A percentile compares a stretch with the other conserved stretches of the same genome.
These are phyloP conservation scores for Leccinum incarnatum DNA, from an alignment of 768 basidiomycete species.

Conservation along the genomic window DNA sequence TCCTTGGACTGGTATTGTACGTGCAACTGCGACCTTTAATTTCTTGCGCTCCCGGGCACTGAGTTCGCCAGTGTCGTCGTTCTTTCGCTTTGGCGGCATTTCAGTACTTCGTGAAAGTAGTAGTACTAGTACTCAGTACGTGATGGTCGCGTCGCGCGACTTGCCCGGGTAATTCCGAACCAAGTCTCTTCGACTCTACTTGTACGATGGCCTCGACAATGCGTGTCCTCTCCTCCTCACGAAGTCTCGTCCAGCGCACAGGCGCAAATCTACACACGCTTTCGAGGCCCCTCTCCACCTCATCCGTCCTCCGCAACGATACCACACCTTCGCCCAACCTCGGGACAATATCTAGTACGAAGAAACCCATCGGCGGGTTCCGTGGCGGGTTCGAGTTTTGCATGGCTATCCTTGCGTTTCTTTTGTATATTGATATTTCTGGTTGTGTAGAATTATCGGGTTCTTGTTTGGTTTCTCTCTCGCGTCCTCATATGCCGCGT, in stretches of 20 bases:
- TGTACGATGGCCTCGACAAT: conserved; percentile 37
- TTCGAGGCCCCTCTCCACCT: conserved; percentile 44
- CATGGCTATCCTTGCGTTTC: conserved; percentile 3
- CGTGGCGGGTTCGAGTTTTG: conserved; percentile 52
- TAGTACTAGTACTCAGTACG: neutral
- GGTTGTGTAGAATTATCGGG: conserved; percentile 60
- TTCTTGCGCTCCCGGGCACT: conserved; percentile 63
- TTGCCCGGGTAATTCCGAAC: conserved; percentile 25
- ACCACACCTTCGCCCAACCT: conserved; percentile 43
- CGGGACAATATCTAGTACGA: conserved; percentile 53
- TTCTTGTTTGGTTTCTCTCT: conserved; percentile 90
- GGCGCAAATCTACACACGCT: neutral
- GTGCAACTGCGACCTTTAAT: conserved; percentile 57
- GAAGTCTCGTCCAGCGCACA: conserved; percentile 16
- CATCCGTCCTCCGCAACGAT: conserved; percentile 43
- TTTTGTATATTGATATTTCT: neutral
- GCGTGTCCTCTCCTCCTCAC: conserved; percentile 26
- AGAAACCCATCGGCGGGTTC: conserved; percentile 75
- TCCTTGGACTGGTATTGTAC: conserved; percentile 65
- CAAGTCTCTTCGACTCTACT: neutral
- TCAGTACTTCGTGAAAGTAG: too few relatives aligned
- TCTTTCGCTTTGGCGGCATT: conserved; percentile 45
- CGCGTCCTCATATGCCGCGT: conserved; percentile 83
- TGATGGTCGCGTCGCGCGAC: neutral
- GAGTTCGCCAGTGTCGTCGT: conserved; percentile 29